Base-by-base conservation (phyloP, 495 filamentous ascomycete genomes). In the Durotheca rogersii region DNA sequence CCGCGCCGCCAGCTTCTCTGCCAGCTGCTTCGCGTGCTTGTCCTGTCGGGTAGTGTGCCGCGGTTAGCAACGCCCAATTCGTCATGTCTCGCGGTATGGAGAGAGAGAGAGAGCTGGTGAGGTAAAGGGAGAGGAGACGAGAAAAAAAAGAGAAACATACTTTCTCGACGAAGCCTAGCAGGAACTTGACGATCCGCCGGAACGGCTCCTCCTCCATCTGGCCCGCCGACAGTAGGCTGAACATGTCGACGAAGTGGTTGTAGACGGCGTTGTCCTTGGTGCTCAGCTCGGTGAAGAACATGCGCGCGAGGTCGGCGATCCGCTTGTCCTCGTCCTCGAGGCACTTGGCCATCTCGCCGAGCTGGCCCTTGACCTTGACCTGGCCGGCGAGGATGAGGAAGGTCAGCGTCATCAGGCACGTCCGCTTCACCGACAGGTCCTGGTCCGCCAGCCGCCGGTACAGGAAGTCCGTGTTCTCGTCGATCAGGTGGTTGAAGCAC, bases 221-320 rank as follows among this genome's bases (percentile, higher is more conserved):
- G 56, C 94, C 91, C 0, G 89, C 87, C 34, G 87, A 90, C 36
- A 99, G 68, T 61, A 97, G 62, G 58, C 87, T 90, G 69, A 99
- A 99, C 89, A 99, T 99, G 61, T 99, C 94, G 7, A 97, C 89
- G 65, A 97, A 99, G 68, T 99, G 92, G 60, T 99, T 99, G 61
- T 99, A 99, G 2, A 99, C 90, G 0, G 94, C 94, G 65, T 99
- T 97, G 66, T 99, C 94, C 71, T 99, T 99, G 38, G 89, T 95
- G 23, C 88, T 86, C 9, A 99, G 75, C 71, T 99, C 93, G 0
- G 88, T 90, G 67, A 99, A 99, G 81, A 99, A 99, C 94, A 97
- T 99, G 21, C 89, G 77, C 17, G 90, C 86, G 56, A 99, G 75
- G 62, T 99, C 93, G 2, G 89, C 87, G 50, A 96, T 96, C 41